A percentile compares a stretch with the other conserved stretches of the same genome.
Conservation (phyloP, 2,329 filamentous ascomycete species). For the Chalaropsis thielavioides region DNA sequence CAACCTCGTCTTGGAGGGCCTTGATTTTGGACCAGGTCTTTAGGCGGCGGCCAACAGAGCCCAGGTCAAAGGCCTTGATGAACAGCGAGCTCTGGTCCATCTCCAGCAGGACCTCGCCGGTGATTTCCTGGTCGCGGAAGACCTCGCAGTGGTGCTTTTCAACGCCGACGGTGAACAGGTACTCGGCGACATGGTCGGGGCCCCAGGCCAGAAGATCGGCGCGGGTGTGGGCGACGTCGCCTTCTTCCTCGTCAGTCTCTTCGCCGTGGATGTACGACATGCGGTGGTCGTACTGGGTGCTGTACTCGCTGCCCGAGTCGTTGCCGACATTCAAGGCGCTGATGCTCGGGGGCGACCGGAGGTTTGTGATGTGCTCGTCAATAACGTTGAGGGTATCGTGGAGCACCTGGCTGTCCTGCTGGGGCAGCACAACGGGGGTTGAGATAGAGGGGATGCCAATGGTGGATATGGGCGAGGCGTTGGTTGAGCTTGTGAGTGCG, state of each 20-base stretch:
- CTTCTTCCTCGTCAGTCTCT: conserved; percentile 92
- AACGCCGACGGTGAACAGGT: conserved; percentile 70
- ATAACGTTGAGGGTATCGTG: conserved; percentile 93
- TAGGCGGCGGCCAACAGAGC: conserved; percentile 73
- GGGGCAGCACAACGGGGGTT: conserved; percentile 27
- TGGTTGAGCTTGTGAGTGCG: conserved; percentile 22
- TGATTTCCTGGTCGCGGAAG: conserved; percentile 90
- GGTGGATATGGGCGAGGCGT: conserved; percentile 20
- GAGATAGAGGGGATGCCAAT: conserved; percentile 22
- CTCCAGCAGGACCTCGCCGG: conserved; percentile 77
- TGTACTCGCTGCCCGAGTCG: conserved; percentile 84
- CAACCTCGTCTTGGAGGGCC: conserved; percentile 73
- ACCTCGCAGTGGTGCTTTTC: conserved; percentile 86
- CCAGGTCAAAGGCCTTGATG: conserved; percentile 87
- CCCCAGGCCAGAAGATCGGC: conserved; percentile 69
- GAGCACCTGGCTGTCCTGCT: conserved; percentile 55
- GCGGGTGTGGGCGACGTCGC: conserved; percentile 51
- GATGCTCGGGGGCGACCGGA: conserved; percentile 43
- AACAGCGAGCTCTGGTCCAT: conserved; percentile 95
- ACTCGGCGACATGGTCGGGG: conserved; percentile 71
- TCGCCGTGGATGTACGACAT: conserved; percentile 87
- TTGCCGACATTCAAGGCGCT: conserved; percentile 37
- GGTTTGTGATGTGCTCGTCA: conserved; percentile 88
- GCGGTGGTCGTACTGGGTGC: conserved; percentile 59
- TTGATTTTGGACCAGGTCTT: conserved; percentile 98